phyloP scores from a whole-genome alignment of 495 filamentous ascomycete genomes.

The Xylaria bambusicola region DNA sequence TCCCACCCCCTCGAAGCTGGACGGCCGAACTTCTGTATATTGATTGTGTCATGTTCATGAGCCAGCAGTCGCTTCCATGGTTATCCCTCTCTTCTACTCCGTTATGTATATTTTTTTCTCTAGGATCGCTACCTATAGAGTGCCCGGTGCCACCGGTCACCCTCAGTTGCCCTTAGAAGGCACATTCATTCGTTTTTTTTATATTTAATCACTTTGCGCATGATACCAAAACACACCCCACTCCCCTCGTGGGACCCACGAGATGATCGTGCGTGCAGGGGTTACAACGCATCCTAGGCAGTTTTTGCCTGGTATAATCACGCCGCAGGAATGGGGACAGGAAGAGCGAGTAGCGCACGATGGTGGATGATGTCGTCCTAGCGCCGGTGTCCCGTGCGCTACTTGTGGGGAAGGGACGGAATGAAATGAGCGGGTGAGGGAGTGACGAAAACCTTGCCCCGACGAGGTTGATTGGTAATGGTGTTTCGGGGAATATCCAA shows the following conservation, averaged over 20 bases:
- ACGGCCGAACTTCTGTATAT: constrained; percentile 9
- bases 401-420: neutral
- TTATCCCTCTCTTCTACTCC: neutral
- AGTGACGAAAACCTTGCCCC: too few species aligned
- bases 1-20: neutral
- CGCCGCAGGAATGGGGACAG: neutral
- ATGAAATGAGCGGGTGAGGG: too few species aligned
- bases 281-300: neutral
- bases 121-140: too few species aligned
- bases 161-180: neutral
- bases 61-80: neutral
- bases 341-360: neutral
- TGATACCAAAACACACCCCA: constrained; percentile 13
- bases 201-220: neutral
- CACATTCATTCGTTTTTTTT: constrained; percentile 6
- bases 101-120: neutral
- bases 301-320: constrained; percentile 1
- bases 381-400: neutral
- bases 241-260: neutral
- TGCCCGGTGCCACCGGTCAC: constrained; percentile 13
- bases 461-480: neutral
- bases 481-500: neutral
- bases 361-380: neutral
- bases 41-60: neutral
- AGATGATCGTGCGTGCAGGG: neutral